phyloP scores from a whole-genome alignment of 352 stramenopile species.

The Globisporangium viniferum region DNA sequence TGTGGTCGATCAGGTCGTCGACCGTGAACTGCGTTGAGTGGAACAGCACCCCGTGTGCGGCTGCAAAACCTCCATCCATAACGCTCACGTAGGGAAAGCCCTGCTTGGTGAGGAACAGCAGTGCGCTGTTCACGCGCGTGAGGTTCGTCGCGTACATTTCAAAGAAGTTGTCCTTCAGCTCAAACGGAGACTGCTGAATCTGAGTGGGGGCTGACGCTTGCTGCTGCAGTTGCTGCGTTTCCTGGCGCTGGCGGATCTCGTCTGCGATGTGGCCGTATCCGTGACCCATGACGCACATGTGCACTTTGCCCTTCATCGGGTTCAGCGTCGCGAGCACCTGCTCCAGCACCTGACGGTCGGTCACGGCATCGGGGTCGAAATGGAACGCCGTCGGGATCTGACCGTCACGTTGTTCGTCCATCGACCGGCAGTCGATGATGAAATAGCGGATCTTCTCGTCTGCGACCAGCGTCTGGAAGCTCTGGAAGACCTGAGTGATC shows the following conservation, averaged over 20 bases:
- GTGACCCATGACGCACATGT: slow-evolving; percentile 80
- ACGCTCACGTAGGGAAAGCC: slow-evolving; percentile 76
- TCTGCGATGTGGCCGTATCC: slow-evolving; percentile 66
- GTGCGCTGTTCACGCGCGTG: slow-evolving; percentile 57
- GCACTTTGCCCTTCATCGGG: slow-evolving; percentile 59
- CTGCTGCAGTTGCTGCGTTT: slow-evolving; percentile 16
- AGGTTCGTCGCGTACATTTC: slow-evolving; percentile 67
- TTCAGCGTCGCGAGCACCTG: slow-evolving; percentile 64
- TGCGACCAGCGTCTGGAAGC: slow-evolving; percentile 41
- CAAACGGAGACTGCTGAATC: slow-evolving; percentile 36
- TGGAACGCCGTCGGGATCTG: slow-evolving; percentile 76
- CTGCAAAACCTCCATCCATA: slow-evolving; percentile 67
- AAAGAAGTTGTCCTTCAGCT: slow-evolving; percentile 51
- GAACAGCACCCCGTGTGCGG: slow-evolving; percentile 49
- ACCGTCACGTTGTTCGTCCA: slow-evolving; percentile 36
- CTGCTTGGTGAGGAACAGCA: slow-evolving; percentile 71
- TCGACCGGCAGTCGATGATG: slow-evolving; percentile 68
- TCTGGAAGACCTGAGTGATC: slow-evolving; percentile 67
- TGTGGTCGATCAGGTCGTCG: slow-evolving; percentile 72
- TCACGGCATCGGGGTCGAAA: slow-evolving; percentile 66
- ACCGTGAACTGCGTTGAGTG: slow-evolving; percentile 53
- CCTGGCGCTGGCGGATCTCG: slow-evolving; percentile 39
- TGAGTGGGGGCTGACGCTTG: background rate
- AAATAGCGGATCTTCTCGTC: slow-evolving; percentile 66
- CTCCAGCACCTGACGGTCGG: slow-evolving; percentile 49